Evolutionary conservation across 139 green algal species (phyloP), one percentile per base, ranked within the genome.

Genomic region (Nannochloris sp.): DNA sequence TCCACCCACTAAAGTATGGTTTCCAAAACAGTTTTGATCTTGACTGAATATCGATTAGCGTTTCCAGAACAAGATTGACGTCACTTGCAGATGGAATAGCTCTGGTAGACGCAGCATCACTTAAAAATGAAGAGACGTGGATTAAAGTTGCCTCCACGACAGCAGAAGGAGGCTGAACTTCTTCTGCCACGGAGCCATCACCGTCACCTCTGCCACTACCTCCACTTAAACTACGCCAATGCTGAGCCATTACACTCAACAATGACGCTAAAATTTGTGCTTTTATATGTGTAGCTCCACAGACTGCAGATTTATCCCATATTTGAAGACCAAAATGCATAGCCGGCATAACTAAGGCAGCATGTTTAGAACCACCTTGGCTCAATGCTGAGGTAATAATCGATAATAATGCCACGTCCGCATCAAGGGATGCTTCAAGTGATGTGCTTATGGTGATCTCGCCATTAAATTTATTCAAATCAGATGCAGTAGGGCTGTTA

Each of bases 11-110:
- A 45, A 73, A 73, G 14, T 45, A n/a, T 4, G 56, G 39, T 12
- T 30, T 25, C 25, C 12, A 34, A 51, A 54, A 73, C 32, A 73
- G 66, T 33, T 59, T 59, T 37, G 42, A 54, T 36, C 34, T 48
- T 2, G 64, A 53, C 66, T 73, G 56, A 48, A 73, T 48, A 48
- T 73, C 66, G 29, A 42, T 68, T n/a, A 73, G 66, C n/a, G 67
- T 60, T 19, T 73, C 66, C 23, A 73, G 42, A n/a, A 73, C 66
- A n/a, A 65, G 30, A 37, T 60, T 15, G 48, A 67, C 66, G 38
- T 73, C 66, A 1, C 30, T 48, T 9, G 66, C 39, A 36, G 56
- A 30, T 37, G 58, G 66, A 48, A 73, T 60, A 4, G 46, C 56
- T 23, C 42, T 36, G 31, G 23, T 10, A 10, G 14, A 31, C 5